Base-by-base conservation (phyloP, 2,329 filamentous ascomycete species). In the Stachybotrys echinatus region DNA sequence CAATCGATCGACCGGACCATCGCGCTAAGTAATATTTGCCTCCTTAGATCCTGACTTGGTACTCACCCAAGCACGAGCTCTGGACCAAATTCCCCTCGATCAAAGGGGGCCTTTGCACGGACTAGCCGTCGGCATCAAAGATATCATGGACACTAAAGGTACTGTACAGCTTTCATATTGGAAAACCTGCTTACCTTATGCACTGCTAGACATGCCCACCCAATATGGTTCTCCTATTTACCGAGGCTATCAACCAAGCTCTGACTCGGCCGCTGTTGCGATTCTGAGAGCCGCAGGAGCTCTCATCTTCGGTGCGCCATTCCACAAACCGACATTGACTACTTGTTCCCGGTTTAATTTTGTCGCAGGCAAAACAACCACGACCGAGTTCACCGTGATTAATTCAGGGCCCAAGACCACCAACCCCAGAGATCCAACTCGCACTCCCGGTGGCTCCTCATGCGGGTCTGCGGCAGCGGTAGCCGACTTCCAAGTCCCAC, bases 371-470 rank as follows among this genome's bases (percentile, higher is more conserved):
- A 61, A 62, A 23, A 62, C 60, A 2, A 77, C 74, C 0, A 84
- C 80, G 0, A 83, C 82, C 0, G 80, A 85, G 56, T 85, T 85
- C 52, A 76, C 81, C 0, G 72, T 75, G 0, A 79, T 73, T 0
- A 70, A 67, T 1, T 58, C 65, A 3, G 80, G 80, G 0, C 69
- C 74, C 0, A 68, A 68, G 19, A 83, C 80, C 0, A 57, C 65
- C 2, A 87, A 87, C 54, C 79, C 83, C 0, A 87, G 88, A 49
- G 84, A 87, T 58, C 61, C 68, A 1, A 73, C 70, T 0, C 74
- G 84, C 2, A 86, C 82, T 0, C 83, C 83, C 0, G 83, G 84
- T 0, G 83, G 84, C 19, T 85, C 82, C 0, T 85, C 81, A 0
- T 81, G 79, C 0, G 83, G 84, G 0, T 85, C 82, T 0, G 83